Conservation (phyloP, 2,329 filamentous ascomycete species). For the Colletotrichum lentis region DNA sequence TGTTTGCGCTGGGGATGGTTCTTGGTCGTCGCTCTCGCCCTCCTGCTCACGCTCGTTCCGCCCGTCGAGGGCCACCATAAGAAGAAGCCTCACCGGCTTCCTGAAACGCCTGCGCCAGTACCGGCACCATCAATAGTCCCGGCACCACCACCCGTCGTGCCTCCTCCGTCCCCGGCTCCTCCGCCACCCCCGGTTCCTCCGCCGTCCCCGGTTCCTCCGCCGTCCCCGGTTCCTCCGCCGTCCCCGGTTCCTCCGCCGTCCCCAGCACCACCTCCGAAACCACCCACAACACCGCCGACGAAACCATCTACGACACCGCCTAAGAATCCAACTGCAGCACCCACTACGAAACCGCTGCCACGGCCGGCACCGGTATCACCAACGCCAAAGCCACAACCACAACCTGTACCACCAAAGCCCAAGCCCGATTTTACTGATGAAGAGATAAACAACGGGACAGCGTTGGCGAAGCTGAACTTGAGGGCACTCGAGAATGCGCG, state of each 20-base stretch:
- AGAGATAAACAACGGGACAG: slow-evolving; percentile 28
- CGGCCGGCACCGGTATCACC: background rate
- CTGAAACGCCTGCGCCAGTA: background rate
- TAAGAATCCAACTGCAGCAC: background rate
- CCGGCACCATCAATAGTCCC: background rate
- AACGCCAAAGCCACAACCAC: background rate
- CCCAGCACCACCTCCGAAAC: background rate
- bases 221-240: background rate
- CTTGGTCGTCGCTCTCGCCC: background rate
- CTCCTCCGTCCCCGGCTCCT: background rate
- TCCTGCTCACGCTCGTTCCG: slow-evolving; percentile 6
- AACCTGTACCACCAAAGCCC: background rate
- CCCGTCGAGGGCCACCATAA: background rate
- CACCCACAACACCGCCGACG: background rate
- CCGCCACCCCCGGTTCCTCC: too few relatives aligned
- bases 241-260: background rate
- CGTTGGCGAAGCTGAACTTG: slow-evolving; percentile 6
- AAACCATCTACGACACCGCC: background rate
- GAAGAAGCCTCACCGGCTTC: background rate
- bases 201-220: background rate
- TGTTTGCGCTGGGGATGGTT: slow-evolving; percentile 14
- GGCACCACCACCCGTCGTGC: background rate
- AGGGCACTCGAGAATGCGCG: slow-evolving; percentile 16
- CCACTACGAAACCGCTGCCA: background rate
- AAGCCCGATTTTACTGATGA: slow-evolving; percentile 4